phyloP scores from a whole-genome alignment of 768 basidiomycete species.

The Ramaria sp. region DNA sequence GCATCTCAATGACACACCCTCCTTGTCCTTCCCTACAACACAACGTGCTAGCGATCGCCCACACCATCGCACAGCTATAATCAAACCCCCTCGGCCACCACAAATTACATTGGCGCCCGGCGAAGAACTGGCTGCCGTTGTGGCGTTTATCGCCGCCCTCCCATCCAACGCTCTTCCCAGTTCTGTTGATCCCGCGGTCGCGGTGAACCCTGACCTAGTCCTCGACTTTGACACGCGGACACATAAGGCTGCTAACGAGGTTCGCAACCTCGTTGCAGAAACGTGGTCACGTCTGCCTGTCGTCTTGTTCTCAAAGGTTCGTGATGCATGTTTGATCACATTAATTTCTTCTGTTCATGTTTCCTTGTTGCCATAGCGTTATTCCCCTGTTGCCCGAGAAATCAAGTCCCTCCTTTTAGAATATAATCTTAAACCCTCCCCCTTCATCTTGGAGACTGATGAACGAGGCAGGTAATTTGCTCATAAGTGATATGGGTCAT shows the following conservation, averaged over 20 bases:
- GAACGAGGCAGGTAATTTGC: conserved; percentile 31
- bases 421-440: conserved; percentile 48
- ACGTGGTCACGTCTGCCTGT: conserved; percentile 69
- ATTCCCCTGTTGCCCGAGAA: conserved; percentile 57
- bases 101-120: conserved; percentile 36
- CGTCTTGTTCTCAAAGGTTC: conserved; percentile 63
- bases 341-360: not conserved
- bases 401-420: conserved; percentile 45
- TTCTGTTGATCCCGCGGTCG: conserved; percentile 45
- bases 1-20: conserved; percentile 5
- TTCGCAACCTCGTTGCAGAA: conserved; percentile 45
- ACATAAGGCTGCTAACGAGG: conserved; percentile 47
- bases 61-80: not conserved
- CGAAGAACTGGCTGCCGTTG: conserved; percentile 66
- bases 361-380: conserved; percentile 29
- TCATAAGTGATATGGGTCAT: not conserved
- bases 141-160: conserved; percentile 61
- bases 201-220: conserved; percentile 72
- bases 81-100: conserved; percentile 12
- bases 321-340: conserved; percentile 10
- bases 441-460: conserved; percentile 64
- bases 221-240: conserved; percentile 76
- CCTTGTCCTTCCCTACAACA: conserved; percentile 29
- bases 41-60: conserved; percentile 64
- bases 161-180: conserved; percentile 67